Conservation (phyloP, 805 yeast genomes). For the Zygoascus bituminiphila region DNA sequence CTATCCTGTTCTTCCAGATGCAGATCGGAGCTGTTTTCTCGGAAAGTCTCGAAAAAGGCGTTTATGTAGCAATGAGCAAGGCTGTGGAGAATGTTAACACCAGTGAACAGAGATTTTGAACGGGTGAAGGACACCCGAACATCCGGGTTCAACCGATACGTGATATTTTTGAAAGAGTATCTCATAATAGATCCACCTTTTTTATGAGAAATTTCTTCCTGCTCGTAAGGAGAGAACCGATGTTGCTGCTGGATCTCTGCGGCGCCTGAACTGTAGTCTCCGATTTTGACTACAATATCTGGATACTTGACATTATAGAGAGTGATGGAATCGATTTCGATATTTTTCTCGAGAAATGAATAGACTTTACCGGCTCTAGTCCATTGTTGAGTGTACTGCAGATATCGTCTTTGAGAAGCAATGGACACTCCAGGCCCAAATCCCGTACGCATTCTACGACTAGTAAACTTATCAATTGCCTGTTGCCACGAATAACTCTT, state of each 20-base stretch:
- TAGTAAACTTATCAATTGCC: constrained; percentile 48
- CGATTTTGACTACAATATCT: constrained; percentile 18
- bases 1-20: too few relatives aligned
- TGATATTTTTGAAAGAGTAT: not conserved
- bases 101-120: not conserved
- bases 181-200: not conserved
- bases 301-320: constrained; percentile 12
- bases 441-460: constrained; percentile 45
- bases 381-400: constrained; percentile 46
- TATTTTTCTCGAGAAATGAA: constrained; percentile 6
- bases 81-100: constrained; percentile 12
- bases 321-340: constrained; percentile 15
- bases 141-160: constrained; percentile 14
- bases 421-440: constrained; percentile 67
- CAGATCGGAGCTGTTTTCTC: constrained; percentile 11
- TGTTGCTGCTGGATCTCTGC: not conserved
- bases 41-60: constrained; percentile 33
- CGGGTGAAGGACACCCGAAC: constrained; percentile 15
- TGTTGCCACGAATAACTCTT: constrained; percentile 32
- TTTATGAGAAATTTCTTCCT: constrained; percentile 7
- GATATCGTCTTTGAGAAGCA: constrained; percentile 56
- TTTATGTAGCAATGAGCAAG: constrained; percentile 38
- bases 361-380: not conserved
- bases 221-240: constrained; percentile 8
- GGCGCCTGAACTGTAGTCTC: constrained; percentile 10